Evolutionary conservation across 2,329 filamentous ascomycete genomes (phyloP).

Genomic region (Epichloe elymi): DNA sequence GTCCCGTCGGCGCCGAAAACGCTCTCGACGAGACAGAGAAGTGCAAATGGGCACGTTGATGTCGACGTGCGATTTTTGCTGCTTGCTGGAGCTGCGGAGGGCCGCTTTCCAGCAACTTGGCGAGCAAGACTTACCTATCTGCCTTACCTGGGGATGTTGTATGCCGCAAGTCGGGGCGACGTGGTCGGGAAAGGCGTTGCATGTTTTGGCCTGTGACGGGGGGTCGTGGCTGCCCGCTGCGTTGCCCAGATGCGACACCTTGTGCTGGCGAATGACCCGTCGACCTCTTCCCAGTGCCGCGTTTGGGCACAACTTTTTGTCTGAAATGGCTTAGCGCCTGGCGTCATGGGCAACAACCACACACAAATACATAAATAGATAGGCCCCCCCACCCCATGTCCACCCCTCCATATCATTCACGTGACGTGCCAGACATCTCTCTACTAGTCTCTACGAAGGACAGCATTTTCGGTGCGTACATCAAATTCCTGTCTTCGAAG

Average conservation of each 20-base stretch:
- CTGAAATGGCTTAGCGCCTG: constrained; percentile 8
- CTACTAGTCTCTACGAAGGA: neutral
- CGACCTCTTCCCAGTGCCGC: neutral
- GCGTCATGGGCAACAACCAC: constrained; percentile 8
- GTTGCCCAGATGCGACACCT: constrained; percentile 7
- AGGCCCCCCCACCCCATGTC: neutral
- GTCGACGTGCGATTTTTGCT: neutral
- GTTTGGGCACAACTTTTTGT: constrained; percentile 4
- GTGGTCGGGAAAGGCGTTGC: constrained; percentile 5
- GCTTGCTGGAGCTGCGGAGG: constrained; percentile 2
- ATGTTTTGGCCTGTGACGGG: constrained; percentile 17
- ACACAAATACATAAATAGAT: too few species aligned
- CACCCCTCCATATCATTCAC: neutral
- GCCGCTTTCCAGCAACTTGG: constrained; percentile 4
- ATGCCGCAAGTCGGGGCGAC: constrained; percentile 3
- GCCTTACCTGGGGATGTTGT: constrained; percentile 7
- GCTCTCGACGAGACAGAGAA: neutral
- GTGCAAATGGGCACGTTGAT: neutral
- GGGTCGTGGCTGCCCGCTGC: constrained; percentile 2
- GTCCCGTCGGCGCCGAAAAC: neutral
- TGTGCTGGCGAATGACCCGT: neutral
- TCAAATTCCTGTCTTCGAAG: neutral
- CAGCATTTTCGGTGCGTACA: neutral
- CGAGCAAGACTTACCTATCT: constrained; percentile 9
- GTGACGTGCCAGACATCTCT: neutral